Evolutionary conservation across 208 protist genomes (phyloP).

Genomic region (Acanthamoeba sp.): DNA sequence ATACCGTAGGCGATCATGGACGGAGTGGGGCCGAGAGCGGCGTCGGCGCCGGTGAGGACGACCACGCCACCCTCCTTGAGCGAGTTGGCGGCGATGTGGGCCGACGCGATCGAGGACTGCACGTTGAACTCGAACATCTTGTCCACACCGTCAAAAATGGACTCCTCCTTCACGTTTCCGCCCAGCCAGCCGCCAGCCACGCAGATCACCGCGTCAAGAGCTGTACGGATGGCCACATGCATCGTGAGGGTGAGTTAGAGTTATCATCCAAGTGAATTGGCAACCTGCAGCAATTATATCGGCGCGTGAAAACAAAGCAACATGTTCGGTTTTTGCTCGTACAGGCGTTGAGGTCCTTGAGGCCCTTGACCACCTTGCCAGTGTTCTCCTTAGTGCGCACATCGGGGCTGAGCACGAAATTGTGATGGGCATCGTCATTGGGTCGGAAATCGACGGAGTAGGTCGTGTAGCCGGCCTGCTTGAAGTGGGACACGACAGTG

Average conservation of each 20-base stretch:
- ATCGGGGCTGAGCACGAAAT: slow-evolving; percentile 52
- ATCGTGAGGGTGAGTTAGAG: too few species aligned
- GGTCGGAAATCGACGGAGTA: slow-evolving; percentile 38
- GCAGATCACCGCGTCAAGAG: slow-evolving; percentile 62
- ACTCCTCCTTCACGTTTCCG: neutral
- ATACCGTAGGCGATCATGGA: slow-evolving; percentile 75
- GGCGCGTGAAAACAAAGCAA: too few species aligned
- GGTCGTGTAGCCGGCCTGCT: slow-evolving; percentile 46
- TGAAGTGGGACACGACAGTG: slow-evolving; percentile 66
- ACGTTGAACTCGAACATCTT: slow-evolving; percentile 69
- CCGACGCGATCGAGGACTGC: slow-evolving; percentile 53
- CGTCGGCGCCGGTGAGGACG: slow-evolving; percentile 73
- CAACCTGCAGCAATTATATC: too few species aligned
- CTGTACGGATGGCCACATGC: neutral
- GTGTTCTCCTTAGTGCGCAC: slow-evolving; percentile 49
- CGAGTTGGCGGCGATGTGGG: slow-evolving; percentile 62
- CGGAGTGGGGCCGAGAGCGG: slow-evolving; percentile 60
- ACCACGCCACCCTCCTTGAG: slow-evolving; percentile 72
- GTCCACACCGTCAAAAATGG: slow-evolving; percentile 68
- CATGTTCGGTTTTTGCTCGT: too few species aligned
- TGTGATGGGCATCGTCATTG: slow-evolving; percentile 58
- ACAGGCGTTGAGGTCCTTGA: slow-evolving; percentile 48
- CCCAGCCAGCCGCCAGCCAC: slow-evolving; percentile 73
- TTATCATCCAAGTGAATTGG: too few species aligned
- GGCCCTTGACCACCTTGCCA: slow-evolving; percentile 17